Base-by-base conservation (phyloP, 805 yeast genomes). In the Wickerhamiella domercqiae region DNA sequence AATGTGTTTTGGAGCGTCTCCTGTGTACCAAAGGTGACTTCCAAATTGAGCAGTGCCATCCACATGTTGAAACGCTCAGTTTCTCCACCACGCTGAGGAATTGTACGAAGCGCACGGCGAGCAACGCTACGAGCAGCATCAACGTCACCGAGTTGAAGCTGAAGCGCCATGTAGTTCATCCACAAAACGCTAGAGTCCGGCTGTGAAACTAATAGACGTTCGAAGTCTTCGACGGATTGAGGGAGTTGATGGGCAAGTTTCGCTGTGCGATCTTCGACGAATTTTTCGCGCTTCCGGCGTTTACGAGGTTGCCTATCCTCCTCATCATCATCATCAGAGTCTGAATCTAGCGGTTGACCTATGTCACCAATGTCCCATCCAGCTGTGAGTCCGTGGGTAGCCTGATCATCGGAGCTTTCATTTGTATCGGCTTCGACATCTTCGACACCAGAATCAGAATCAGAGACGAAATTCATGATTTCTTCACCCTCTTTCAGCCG, bases 101-200 rank as follows among this genome's bases (percentile, higher is more conserved):
- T 93, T 4, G 90, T 77, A 62, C 81, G 81, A 54, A 90, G 68
- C 2, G 97, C 98, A 45, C 98, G 73, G 50, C 78, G 80, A 32
- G 82, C 96, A 49, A 90, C 73, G 56, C 82, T 94, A 50, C 98
- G 74, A 7, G 96, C 95, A 60, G 81, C 83, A 28, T 87, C 96
- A 41, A 84, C 64, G 59, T 90, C 98, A 63, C 94, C 80, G 45
- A 87, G 66, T 59, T 86, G 95, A 46, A 90, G 67, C 59, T 86
- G 94, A 78, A 87, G 90, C 3, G 97, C 86, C 95, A 90, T 90
- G 61, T 80, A 90, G 61, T 86, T 82, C 81, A 90, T 87, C 98
- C 98, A 90, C 40, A 83, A 60, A 25, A 86, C 71, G 1, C 98
- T 87, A 2, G 94, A 82, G 63, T 82, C 78, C 34, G 98, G 96